Evolutionary conservation across 169 alveolate species (phyloP).

Genomic region (Cryptosporidium tyzzeri): DNA sequence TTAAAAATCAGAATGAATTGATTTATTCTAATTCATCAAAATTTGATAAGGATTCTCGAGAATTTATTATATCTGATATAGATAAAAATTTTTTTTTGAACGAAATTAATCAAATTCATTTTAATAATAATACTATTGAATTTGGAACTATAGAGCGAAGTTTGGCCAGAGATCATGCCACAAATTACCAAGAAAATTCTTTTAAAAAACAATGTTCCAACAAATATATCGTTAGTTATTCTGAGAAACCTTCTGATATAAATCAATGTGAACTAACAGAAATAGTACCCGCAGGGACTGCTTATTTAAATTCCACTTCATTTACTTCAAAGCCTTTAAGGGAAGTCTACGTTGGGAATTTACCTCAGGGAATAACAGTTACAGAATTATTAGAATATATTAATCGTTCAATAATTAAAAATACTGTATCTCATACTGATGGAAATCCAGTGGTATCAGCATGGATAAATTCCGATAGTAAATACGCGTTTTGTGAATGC

Average conservation of each 20-base stretch:
- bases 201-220: neutral
- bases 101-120: neutral
- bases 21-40: neutral
- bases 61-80: neutral
- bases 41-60: neutral
- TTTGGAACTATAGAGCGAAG: neutral
- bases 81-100: neutral
- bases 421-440: neutral
- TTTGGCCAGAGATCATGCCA: neutral
- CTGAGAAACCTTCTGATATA: neutral
- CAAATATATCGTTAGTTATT: neutral
- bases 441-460: slow-evolving; percentile 91
- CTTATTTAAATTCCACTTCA: neutral
- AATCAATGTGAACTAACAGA: slow-evolving; percentile 2
- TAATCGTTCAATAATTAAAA: slow-evolving; percentile 83
- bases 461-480: slow-evolving; percentile 95
- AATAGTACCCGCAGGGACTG: neutral
- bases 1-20: neutral
- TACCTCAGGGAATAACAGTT: slow-evolving; percentile 85
- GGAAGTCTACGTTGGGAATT: slow-evolving; percentile 87
- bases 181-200: neutral
- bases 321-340: slow-evolving; percentile 81
- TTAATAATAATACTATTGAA: neutral
- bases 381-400: slow-evolving; percentile 84
- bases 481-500: slow-evolving; percentile 95